Evolutionary conservation across 2,329 filamentous ascomycete species (phyloP).

Genomic region (Didymellaceae sp.): DNA sequence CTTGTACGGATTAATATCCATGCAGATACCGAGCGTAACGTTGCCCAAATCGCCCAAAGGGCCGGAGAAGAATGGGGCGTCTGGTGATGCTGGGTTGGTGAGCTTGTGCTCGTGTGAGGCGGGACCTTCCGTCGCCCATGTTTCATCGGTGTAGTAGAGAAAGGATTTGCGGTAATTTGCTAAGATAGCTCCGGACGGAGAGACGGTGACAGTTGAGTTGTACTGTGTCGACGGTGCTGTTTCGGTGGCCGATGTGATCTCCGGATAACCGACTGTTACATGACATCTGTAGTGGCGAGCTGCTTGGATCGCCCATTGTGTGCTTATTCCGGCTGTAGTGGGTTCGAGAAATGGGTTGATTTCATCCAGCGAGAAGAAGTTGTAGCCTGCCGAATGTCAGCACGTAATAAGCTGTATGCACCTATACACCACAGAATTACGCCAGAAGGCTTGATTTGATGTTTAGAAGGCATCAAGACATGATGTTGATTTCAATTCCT

Average conservation of each 20-base stretch:
- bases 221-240: conserved; percentile 52
- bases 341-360: conserved; percentile 74
- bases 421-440: neutral
- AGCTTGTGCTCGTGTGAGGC: conserved; percentile 30
- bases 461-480: neutral
- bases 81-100: conserved; percentile 25
- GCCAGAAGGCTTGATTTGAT: too few relatives aligned
- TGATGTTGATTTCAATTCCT: neutral
- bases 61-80: conserved; percentile 46
- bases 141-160: conserved; percentile 71
- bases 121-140: conserved; percentile 64
- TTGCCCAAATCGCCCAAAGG: conserved; percentile 44
- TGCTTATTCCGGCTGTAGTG: conserved; percentile 68
- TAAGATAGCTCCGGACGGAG: conserved; percentile 60
- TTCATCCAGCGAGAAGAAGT: conserved; percentile 72
- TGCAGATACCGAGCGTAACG: conserved; percentile 58
- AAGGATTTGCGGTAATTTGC: conserved; percentile 69
- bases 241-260: conserved; percentile 50
- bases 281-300: conserved; percentile 71
- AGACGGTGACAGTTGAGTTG: conserved; percentile 66
- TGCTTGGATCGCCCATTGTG: conserved; percentile 72
- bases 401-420: neutral
- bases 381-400: conserved; percentile 66
- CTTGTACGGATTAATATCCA: conserved; percentile 68
- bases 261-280: conserved; percentile 77